Conservation (phyloP, 78 protist species). For the Guillardia theta region DNA sequence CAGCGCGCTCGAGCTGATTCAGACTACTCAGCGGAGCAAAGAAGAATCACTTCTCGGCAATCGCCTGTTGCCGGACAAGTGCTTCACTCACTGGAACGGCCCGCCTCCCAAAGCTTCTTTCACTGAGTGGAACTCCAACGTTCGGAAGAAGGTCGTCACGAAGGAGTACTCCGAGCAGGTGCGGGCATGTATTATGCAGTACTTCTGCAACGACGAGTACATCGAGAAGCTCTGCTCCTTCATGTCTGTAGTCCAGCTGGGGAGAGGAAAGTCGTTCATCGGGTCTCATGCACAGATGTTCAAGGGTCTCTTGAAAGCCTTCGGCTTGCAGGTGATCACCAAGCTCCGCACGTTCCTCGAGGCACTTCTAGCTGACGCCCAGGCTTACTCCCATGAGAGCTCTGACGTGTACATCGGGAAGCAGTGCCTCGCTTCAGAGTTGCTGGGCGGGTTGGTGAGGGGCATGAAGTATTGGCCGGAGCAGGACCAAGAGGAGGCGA, state of each 20-base stretch:
- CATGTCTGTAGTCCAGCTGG: background rate
- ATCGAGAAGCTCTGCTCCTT: background rate
- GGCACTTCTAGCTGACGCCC: no score
- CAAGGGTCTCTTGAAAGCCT: background rate
- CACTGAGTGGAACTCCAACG: background rate
- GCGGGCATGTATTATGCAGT: background rate
- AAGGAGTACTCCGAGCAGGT: background rate
- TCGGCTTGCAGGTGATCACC: background rate
- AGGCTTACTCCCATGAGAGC: background rate
- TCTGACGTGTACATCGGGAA: background rate
- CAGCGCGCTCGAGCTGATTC: background rate
- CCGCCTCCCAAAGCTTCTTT: background rate
- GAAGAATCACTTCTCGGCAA: background rate
- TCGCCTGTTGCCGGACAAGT: background rate
- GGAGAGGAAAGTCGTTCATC: background rate
- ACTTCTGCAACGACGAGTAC: background rate
- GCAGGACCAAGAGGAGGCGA: no score
- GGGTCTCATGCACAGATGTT: slow-evolving; percentile 21
- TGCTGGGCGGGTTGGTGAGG: background rate
- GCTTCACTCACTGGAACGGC: background rate
- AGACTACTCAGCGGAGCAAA: background rate
- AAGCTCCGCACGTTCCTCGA: background rate
- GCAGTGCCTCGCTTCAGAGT: background rate
- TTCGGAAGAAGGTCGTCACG: background rate
- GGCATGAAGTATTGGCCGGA: background rate